Evolutionary conservation across 768 basidiomycete species (phyloP).

Genomic region (Leccinum disarticulatum): DNA sequence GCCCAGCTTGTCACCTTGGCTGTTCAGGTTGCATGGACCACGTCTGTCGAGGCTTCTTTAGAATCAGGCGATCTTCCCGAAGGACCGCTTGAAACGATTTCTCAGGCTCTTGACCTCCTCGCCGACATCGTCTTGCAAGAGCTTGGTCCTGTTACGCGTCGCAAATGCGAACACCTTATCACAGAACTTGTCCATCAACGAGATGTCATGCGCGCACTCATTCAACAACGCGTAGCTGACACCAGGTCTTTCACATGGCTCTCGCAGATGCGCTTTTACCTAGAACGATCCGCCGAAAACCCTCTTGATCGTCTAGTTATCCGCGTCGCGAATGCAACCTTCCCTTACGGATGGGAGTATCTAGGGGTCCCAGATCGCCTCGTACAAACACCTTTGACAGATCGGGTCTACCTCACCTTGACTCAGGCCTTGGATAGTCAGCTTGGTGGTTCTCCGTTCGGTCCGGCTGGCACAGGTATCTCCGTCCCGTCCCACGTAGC

Average conservation of each 20-base stretch:
- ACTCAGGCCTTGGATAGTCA: slow-evolving; percentile 95
- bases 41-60: slow-evolving; percentile 71
- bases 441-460: slow-evolving; percentile 96
- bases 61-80: slow-evolving; percentile 57
- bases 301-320: slow-evolving; percentile 81
- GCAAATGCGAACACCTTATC: slow-evolving; percentile 98
- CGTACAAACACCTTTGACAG: slow-evolving; percentile 97
- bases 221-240: slow-evolving; percentile 62
- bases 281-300: slow-evolving; percentile 67
- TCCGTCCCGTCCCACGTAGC: not conserved
- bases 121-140: slow-evolving; percentile 95
- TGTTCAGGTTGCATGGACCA: slow-evolving; percentile 93
- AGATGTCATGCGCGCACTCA: slow-evolving; percentile 85
- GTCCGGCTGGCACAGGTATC: slow-evolving; percentile 93
- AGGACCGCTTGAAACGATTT: slow-evolving; percentile 68
- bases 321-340: slow-evolving; percentile 84
- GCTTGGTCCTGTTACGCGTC: slow-evolving; percentile 84
- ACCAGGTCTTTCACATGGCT: slow-evolving; percentile 86
- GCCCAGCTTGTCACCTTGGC: slow-evolving; percentile 97
- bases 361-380: slow-evolving; percentile 95
- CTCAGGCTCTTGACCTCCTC: slow-evolving; percentile 87
- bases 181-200: slow-evolving; percentile 98
- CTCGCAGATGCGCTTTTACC: slow-evolving; percentile 98
- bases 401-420: slow-evolving; percentile 93
- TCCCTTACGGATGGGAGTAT: slow-evolving; percentile 99